Conservation (phyloP, 2,329 filamentous ascomycete genomes). For the Colletotrichum sp. region DNA sequence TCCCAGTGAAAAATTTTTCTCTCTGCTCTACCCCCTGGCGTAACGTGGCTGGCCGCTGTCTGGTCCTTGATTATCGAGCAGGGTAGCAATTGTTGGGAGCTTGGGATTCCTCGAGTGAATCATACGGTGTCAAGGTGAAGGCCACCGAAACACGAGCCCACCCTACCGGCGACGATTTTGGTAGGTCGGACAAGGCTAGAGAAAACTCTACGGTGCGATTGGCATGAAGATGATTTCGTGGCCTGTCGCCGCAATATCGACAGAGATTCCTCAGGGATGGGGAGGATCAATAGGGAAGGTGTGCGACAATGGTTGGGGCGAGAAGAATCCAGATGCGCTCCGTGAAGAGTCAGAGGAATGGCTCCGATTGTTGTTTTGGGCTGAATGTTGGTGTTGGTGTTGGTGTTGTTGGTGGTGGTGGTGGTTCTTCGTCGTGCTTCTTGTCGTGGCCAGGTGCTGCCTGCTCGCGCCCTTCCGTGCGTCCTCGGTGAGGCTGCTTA, state of each 20-base stretch:
- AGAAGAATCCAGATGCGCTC: not conserved
- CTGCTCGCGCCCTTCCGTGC: not conserved
- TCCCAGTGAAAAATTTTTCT: conserved; percentile 16
- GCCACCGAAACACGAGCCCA: conserved; percentile 10
- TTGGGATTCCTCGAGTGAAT: conserved; percentile 15
- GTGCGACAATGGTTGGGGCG: not conserved
- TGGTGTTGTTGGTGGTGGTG: not conserved
- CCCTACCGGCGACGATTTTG: not conserved
- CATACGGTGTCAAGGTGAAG: conserved; percentile 17
- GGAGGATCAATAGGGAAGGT: not conserved
- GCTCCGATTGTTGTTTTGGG: not conserved
- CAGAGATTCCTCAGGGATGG: not conserved
- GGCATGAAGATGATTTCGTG: conserved; percentile 6
- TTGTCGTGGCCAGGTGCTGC: conserved; percentile 2
- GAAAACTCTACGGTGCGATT: not conserved
- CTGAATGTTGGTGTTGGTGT: not conserved
- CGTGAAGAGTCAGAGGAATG: not conserved
- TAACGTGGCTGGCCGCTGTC: conserved; percentile 15
- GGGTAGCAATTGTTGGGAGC: conserved; percentile 13
- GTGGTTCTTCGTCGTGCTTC: not conserved
- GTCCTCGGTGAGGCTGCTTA: conserved; percentile 2
- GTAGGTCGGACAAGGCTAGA: not conserved
- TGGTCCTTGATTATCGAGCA: conserved; percentile 3
- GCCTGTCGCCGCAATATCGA: not conserved
- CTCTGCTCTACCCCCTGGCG: not conserved